Conservation (phyloP, 2,329 filamentous ascomycete genomes). For the Westerdykella ornata region DNA sequence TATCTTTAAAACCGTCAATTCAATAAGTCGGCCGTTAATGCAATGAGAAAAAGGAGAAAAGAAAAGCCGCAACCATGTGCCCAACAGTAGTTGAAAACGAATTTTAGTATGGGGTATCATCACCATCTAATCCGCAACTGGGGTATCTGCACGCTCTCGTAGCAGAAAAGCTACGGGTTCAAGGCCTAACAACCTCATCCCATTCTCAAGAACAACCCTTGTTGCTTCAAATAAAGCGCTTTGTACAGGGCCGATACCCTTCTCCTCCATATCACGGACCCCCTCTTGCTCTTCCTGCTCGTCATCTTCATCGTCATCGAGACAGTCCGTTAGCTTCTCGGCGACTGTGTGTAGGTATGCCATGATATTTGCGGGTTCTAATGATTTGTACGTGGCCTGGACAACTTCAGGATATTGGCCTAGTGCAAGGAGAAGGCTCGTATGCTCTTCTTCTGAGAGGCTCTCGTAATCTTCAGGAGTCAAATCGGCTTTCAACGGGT, state of each 20-base stretch:
- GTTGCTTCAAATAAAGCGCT: slow-evolving; percentile 23
- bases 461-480: slow-evolving; percentile 18
- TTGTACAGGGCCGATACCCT: slow-evolving; percentile 12
- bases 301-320: slow-evolving; percentile 11
- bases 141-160: slow-evolving; percentile 22
- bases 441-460: slow-evolving; percentile 19
- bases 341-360: slow-evolving; percentile 23
- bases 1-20: no score
- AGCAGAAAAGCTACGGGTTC: slow-evolving; percentile 9
- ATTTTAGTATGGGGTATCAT: no score
- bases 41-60: no score
- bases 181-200: slow-evolving; percentile 25
- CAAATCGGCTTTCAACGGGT: slow-evolving; percentile 9
- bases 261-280: neutral
- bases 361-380: slow-evolving; percentile 25
- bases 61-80: no score
- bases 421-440: slow-evolving; percentile 23
- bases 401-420: slow-evolving; percentile 29
- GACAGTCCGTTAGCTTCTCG: slow-evolving; percentile 20
- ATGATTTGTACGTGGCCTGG: slow-evolving; percentile 17
- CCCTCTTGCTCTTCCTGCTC: slow-evolving; percentile 6
- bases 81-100: no score
- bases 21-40: no score
- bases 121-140: slow-evolving; percentile 11
- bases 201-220: slow-evolving; percentile 25